Evolutionary conservation across 768 basidiomycete genomes (phyloP).

Genomic region (Mycena latifolia): DNA sequence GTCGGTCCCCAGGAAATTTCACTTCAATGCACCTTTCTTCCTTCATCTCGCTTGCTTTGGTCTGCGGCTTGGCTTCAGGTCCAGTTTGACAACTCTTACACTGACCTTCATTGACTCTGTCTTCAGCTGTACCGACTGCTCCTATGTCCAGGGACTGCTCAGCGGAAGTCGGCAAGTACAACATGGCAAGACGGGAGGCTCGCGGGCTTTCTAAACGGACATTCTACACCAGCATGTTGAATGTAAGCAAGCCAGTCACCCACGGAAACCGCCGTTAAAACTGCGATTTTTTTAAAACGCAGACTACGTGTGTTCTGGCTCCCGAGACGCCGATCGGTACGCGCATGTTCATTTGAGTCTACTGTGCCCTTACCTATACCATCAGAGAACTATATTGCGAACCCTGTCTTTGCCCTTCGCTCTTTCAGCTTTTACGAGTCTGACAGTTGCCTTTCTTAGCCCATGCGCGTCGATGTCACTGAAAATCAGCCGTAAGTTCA

Average conservation of each 20-base stretch:
- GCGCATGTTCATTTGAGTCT: neutral
- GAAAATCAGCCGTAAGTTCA: constrained; percentile 46
- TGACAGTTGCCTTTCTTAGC: no score
- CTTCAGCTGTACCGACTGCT: constrained; percentile 28
- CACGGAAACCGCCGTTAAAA: no score
- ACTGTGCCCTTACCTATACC: neutral
- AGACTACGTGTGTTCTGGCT: constrained; percentile 41
- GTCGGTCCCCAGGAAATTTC: no score
- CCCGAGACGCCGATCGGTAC: constrained; percentile 37
- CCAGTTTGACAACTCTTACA: constrained; percentile 1
- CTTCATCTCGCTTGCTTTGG: constrained; percentile 30
- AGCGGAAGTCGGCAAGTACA: constrained; percentile 34
- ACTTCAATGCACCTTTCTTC: constrained; percentile 22
- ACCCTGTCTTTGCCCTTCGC: constrained; percentile 35
- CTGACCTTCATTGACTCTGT: neutral
- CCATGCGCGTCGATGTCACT: constrained; percentile 43
- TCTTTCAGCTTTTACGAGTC: no score
- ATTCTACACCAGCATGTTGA: constrained; percentile 37
- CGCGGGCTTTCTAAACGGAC: constrained; percentile 38
- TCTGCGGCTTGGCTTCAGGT: constrained; percentile 36
- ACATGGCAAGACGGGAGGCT: constrained; percentile 31
- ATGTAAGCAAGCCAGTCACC: constrained; percentile 29
- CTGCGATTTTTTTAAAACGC: constrained; percentile 13
- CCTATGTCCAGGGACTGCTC: constrained; percentile 37
- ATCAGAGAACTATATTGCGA: constrained; percentile 37